phyloP scores from a whole-genome alignment of 2,329 filamentous ascomycete species.

The Neofusicoccum kwambonambiense region DNA sequence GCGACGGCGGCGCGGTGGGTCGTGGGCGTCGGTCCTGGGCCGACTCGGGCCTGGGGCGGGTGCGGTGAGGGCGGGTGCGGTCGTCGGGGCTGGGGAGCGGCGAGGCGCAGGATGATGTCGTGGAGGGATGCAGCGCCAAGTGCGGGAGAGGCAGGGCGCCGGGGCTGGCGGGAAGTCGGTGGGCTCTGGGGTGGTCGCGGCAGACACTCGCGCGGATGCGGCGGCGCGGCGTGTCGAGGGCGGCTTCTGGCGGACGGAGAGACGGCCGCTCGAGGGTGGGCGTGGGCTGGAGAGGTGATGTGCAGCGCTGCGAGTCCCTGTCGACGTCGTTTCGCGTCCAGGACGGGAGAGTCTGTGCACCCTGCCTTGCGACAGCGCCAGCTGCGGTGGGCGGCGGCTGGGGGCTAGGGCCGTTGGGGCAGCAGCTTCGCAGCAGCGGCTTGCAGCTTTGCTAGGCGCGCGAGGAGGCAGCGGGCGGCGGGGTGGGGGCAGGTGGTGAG shows the following conservation, averaged over 20 bases:
- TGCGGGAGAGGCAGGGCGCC: slow-evolving; percentile 15
- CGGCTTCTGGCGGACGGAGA: background rate
- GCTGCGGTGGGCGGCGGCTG: slow-evolving; percentile 13
- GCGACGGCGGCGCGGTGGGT: background rate
- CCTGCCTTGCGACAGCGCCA: slow-evolving; percentile 20
- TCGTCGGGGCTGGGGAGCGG: slow-evolving; percentile 10
- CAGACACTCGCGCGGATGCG: slow-evolving; percentile 4
- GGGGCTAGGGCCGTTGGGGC: background rate
- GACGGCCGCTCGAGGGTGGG: background rate
- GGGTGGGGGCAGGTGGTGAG: background rate
- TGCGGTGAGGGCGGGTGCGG: slow-evolving; percentile 9
- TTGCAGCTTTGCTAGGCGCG: background rate
- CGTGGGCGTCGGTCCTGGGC: background rate
- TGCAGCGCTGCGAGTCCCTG: slow-evolving; percentile 19
- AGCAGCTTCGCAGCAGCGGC: background rate
- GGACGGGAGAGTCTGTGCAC: slow-evolving; percentile 19
- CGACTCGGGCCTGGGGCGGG: slow-evolving; percentile 8
- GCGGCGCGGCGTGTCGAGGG: background rate
- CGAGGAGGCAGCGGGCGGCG: background rate
- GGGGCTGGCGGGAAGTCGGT: slow-evolving; percentile 3
- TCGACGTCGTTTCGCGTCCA: slow-evolving; percentile 16
- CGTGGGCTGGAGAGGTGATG: slow-evolving; percentile 16
- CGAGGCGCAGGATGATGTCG: slow-evolving; percentile 18
- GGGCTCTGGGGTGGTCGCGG: background rate
- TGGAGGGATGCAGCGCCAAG: slow-evolving; percentile 17